These are phyloP conservation scores for Aegilops bicornis DNA, from an alignment of 176 grass and related monocot species.

Conservation along the genomic window DNA sequence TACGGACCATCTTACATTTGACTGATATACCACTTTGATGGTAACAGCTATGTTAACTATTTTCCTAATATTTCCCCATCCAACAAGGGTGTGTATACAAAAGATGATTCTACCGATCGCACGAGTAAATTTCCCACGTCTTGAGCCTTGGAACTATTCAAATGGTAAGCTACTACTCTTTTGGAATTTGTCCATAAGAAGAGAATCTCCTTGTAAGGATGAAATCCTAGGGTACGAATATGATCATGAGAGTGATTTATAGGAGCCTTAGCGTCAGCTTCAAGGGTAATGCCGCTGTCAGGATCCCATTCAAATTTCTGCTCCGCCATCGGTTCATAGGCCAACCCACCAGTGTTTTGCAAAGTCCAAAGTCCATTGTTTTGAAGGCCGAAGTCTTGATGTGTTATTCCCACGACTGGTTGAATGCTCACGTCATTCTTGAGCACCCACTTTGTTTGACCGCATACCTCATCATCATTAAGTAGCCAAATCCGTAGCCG, in stretches of 20 bases:
- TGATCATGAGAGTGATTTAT: rapidly evolving
- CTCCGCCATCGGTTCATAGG: neutral
- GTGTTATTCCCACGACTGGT: neutral
- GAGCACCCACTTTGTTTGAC: constrained; percentile 17
- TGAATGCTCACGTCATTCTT: neutral
- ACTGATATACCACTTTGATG: neutral
- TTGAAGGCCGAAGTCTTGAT: neutral
- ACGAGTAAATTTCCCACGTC: neutral
- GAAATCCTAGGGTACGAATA: constrained; percentile 1
- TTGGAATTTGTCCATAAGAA: neutral
- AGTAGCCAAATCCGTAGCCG: neutral
- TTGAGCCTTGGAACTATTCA: neutral
- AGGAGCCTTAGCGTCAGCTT: neutral
- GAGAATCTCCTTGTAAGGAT: constrained; percentile 1
- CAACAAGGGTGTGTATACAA: neutral
- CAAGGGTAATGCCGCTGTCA: neutral
- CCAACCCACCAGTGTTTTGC: neutral
- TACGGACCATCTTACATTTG: neutral
- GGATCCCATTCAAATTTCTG: neutral
- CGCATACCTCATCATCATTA: neutral
- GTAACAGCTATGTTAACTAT: neutral
- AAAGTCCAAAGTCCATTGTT: neutral
- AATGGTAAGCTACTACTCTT: neutral
- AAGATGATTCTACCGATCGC: neutral
- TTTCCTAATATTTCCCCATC: neutral